These are phyloP conservation scores for Kuraishia capsulata DNA, from an alignment of 805 yeast species.

Conservation along the genomic window DNA sequence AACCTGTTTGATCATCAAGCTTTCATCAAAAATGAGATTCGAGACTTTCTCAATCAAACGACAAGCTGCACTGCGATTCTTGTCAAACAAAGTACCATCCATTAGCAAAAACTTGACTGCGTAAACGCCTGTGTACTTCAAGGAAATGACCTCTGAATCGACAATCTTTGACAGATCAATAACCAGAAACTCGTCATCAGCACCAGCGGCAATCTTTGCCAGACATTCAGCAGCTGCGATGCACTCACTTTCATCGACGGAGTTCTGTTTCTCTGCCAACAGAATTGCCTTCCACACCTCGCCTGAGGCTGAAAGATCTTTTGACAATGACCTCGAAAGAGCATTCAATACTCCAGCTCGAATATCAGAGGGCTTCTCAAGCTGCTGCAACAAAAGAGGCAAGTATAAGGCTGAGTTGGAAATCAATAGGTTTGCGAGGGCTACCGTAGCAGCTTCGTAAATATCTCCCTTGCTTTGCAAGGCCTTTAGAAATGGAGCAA, in stretches of 20 bases:
- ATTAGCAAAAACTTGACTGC: constrained; percentile 18
- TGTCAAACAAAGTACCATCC: constrained; percentile 5
- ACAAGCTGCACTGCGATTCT: constrained; percentile 5
- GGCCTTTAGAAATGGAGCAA: constrained; percentile 23
- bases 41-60: constrained; percentile 16
- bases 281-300: constrained; percentile 5
- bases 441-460: constrained; percentile 39
- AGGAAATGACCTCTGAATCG: constrained; percentile 1
- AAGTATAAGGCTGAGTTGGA: constrained; percentile 28
- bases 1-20: constrained; percentile 49
- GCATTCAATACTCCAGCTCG: constrained; percentile 2
- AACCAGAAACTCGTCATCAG: constrained; percentile 4
- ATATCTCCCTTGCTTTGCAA: constrained; percentile 22
- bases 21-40: constrained; percentile 17
- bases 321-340: background rate
- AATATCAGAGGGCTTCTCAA: constrained; percentile 4
- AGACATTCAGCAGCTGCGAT: constrained; percentile 8
- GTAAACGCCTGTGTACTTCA: constrained; percentile 16
- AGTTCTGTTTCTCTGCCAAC: constrained; percentile 6
- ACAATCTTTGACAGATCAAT: constrained; percentile 5
- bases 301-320: constrained; percentile 3
- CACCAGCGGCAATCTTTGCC: constrained; percentile 9
- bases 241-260: constrained; percentile 5
- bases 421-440: constrained; percentile 41
- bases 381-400: constrained; percentile 24